Base-by-base conservation (phyloP, 345 rosid species). In the Xanthoceras sorbifolium region DNA sequence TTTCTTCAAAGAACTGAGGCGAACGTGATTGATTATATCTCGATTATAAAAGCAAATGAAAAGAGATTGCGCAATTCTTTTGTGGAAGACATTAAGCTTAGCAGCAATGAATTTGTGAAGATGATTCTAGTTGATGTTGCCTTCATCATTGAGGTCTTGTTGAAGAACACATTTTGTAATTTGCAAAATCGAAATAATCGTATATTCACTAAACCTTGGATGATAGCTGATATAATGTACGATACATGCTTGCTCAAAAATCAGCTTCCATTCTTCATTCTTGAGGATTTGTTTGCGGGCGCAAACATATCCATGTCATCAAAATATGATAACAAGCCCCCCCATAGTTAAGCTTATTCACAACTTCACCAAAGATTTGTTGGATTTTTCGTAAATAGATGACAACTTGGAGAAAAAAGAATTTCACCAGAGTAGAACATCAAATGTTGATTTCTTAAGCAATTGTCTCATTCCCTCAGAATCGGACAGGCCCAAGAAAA, bases 241-340 rank as follows among this genome's bases (percentile, higher is more conserved):
- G 82, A 84, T 18, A 32, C 77, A 36, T 2, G 64, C 50, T 29
- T 76, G 71, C 62, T 82, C 0, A 83, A 84, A 71, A 84, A 82
- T 67, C 83, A 84, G 72, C 34, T 82, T 73, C 83, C 87, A 2
- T 73, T 73, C 22, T 77, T 77, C 44, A 77, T 84, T n/a, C 68
- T 82, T n/a, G 54, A 52, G 1, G 85, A 79, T 9, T 12, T 82
- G 6, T 61, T 65, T 20, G 46, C 40, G 3, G 29, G 67, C 15
- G 69, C 76, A 64, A 6, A 78, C 9, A 60, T n/a, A 4, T 0
- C 10, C n/a, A n/a, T n/a, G n/a, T n/a, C n/a, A n/a, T n/a, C n/a
- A n/a, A n/a, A n/a, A n/a, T n/a, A n/a, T n/a, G n/a, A n/a, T 6
- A 28, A 22, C 20, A 38, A 7, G 17, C n/a, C 12, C 23, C 36